Conservation (phyloP, 176 grass and related monocot species). For the Musa schizocarpa region DNA sequence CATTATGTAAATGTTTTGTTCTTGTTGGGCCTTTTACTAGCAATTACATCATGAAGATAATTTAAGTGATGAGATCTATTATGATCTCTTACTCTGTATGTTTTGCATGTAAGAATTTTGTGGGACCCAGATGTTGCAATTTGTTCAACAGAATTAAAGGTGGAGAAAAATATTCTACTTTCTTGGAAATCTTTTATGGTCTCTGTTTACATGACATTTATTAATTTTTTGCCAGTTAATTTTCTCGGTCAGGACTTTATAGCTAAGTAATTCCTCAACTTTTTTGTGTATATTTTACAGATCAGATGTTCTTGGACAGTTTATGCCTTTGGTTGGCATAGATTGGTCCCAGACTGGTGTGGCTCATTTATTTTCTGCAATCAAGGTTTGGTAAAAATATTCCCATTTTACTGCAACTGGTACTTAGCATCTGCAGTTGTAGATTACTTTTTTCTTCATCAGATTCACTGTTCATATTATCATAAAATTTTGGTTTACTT, state of each 20-base stretch:
- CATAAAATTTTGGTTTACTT: neutral
- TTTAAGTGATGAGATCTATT: too few species aligned
- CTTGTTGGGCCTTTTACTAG: too few species aligned
- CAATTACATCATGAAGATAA: too few species aligned
- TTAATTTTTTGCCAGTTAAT: neutral
- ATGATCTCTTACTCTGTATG: too few species aligned
- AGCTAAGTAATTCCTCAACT: neutral
- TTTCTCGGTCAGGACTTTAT: neutral
- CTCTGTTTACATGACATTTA: neutral
- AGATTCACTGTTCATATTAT: neutral
- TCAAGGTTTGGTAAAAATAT: conserved; percentile 44
- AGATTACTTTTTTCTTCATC: neutral
- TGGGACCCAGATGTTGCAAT: too few species aligned
- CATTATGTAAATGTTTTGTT: too few species aligned
- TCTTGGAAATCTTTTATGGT: neutral
- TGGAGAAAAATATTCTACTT: neutral
- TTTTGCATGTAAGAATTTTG: too few species aligned
- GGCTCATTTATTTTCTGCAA: conserved; percentile 94
- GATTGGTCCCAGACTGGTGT: conserved; percentile 99
- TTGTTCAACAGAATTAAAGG: neutral
- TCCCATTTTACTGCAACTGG: conserved; percentile 6
- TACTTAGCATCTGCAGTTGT: neutral
- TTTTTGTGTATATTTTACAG: conserved; percentile 29
- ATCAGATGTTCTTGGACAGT: conserved; percentile 96
- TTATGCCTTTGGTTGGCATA: conserved; percentile 93